A percentile compares a stretch with the other conserved stretches of the same genome.
These are phyloP conservation scores for Trichosanthes truncata DNA, from an alignment of 306 rosid genomes.

Conservation along the genomic window DNA sequence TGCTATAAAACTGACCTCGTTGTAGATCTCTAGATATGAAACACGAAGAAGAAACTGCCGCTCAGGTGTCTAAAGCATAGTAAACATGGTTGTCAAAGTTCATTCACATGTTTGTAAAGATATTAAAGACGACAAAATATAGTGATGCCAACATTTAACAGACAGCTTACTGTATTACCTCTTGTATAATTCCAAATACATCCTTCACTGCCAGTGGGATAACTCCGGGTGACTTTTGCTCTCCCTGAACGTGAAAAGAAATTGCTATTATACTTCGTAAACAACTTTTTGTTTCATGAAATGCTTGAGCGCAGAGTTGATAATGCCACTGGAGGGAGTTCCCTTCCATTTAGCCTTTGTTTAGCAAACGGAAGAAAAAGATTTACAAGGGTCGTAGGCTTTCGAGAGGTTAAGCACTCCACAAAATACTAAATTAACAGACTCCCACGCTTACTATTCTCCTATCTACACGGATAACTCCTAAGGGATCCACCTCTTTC, in stretches of 20 bases:
- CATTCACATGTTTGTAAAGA: background rate
- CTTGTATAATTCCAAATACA: constrained; percentile 80
- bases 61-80: constrained; percentile 55
- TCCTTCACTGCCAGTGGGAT: constrained; percentile 86
- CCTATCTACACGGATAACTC: background rate
- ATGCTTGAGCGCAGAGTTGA: background rate
- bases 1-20: constrained; percentile 52
- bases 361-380: background rate
- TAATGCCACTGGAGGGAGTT: background rate
- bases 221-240: constrained; percentile 89
- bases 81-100: constrained; percentile 11
- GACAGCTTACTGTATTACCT: constrained; percentile 33
- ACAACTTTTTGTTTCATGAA: background rate
- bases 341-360: background rate
- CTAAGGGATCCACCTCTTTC: background rate
- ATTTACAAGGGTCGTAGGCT: background rate
- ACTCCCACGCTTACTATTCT: background rate
- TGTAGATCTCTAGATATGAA: constrained; percentile 82
- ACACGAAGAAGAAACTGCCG: constrained; percentile 81
- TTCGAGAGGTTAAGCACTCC: background rate
- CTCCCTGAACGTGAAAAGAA: constrained; percentile 38
- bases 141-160: background rate
- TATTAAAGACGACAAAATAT: background rate
- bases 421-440: background rate
- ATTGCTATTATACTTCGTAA: background rate